Evolutionary conservation across 257 asterid genomes (phyloP).

Genomic region (Echium plantagineum): DNA sequence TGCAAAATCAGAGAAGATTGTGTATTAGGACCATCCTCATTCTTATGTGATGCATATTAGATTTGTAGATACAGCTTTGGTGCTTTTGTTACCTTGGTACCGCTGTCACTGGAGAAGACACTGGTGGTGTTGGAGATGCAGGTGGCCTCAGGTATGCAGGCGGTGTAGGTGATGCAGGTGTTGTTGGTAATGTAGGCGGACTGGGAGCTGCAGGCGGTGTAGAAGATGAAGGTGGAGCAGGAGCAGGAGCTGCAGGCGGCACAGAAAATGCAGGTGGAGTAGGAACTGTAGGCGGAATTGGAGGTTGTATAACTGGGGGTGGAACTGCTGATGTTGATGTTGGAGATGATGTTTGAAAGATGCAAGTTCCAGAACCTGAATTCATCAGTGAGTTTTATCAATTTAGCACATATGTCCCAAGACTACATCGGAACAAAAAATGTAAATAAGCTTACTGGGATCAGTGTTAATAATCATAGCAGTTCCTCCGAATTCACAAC

Average conservation of each 20-base stretch:
- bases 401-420: neutral
- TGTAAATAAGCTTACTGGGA: slow-evolving; percentile 49
- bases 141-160: slow-evolving; percentile 1
- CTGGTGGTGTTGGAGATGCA: slow-evolving; percentile 25
- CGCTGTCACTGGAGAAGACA: slow-evolving; percentile 10
- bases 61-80: too few species aligned
- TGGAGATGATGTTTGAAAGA: slow-evolving; percentile 22
- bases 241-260: too few species aligned
- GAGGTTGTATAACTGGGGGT: too few species aligned
- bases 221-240: too few species aligned
- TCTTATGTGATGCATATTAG: too few species aligned
- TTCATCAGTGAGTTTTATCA: slow-evolving; percentile 5
- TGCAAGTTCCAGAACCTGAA: slow-evolving; percentile 71
- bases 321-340: too few species aligned
- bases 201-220: too few species aligned
- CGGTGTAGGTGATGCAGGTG: slow-evolving; percentile 17
- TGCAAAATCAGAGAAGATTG: slow-evolving; percentile 16
- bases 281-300: too few species aligned
- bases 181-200: too few species aligned
- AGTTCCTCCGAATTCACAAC: slow-evolving; percentile 87
- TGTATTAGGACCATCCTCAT: neutral
- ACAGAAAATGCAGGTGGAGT: too few species aligned
- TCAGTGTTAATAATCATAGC: slow-evolving; percentile 49
- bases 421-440: neutral
- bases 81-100: slow-evolving; percentile 22